These are phyloP conservation scores for Cystofilobasidium bisporidii DNA, from an alignment of 768 basidiomycete genomes.

Conservation along the genomic window DNA sequence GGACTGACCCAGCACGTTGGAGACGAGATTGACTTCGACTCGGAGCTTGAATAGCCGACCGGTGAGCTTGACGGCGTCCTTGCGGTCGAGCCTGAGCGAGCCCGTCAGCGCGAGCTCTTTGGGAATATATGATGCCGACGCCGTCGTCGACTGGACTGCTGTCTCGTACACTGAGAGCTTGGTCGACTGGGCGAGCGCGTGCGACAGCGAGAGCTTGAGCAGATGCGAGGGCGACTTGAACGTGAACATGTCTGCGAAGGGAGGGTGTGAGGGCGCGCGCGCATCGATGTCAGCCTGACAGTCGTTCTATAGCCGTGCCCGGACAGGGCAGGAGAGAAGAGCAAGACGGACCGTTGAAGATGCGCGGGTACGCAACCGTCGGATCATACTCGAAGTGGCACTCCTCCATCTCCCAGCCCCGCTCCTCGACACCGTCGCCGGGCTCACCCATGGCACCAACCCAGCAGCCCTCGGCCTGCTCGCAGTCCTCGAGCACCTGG, in stretches of 20 bases:
- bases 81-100: conserved; percentile 60
- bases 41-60: conserved; percentile 77
- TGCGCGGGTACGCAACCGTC: conserved; percentile 71
- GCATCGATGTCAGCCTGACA: too few species aligned
- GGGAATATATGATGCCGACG: conserved; percentile 69
- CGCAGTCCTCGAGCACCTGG: conserved; percentile 73
- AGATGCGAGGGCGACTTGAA: conserved; percentile 85
- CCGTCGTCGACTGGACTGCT: conserved; percentile 64
- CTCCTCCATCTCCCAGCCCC: conserved; percentile 86
- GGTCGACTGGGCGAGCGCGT: conserved; percentile 88
- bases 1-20: conserved; percentile 59
- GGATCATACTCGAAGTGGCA: conserved; percentile 88
- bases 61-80: conserved; percentile 76
- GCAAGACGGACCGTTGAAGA: conserved; percentile 85
- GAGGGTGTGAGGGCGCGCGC: too few species aligned
- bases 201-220: conserved; percentile 71
- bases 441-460: conserved; percentile 53
- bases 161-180: conserved; percentile 81
- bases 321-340: neutral
- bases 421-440: conserved; percentile 85
- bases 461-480: conserved; percentile 56
- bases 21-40: conserved; percentile 80
- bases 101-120: conserved; percentile 71
- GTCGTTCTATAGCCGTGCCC: too few species aligned
- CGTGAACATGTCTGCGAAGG: conserved; percentile 37